Percentiles rank a stretch among this genome's conserved stretches.
phyloP scores from a whole-genome alignment of 768 basidiomycete genomes.

The Tylopilus felleus region DNA sequence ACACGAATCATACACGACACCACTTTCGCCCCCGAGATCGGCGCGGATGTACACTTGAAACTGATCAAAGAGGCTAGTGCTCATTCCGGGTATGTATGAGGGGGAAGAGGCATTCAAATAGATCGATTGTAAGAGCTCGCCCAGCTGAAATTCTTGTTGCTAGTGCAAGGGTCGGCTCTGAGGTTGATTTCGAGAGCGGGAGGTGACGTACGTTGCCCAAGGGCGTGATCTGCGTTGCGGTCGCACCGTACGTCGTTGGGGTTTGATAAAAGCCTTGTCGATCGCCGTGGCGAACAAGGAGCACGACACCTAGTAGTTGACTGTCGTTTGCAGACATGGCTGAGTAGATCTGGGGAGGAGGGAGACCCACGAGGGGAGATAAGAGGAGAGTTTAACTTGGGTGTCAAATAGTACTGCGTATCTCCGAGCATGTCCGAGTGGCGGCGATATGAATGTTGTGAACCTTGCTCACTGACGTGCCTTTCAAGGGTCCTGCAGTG shows the following conservation, averaged over 20 bases:
- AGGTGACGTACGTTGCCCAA: slow-evolving; percentile 53
- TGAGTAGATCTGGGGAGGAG: background rate
- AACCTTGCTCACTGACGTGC: background rate
- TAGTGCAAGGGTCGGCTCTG: slow-evolving; percentile 21
- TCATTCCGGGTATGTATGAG: slow-evolving; percentile 45
- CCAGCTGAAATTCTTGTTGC: slow-evolving; percentile 59
- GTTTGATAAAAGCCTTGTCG: slow-evolving; percentile 65
- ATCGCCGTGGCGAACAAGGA: slow-evolving; percentile 59
- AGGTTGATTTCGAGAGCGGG: background rate
- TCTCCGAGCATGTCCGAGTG: too few relatives aligned
- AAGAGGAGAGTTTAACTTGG: background rate
- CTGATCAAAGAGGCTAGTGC: slow-evolving; percentile 33
- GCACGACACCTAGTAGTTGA: slow-evolving; percentile 51
- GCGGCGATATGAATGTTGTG: too few relatives aligned
- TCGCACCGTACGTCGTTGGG: slow-evolving; percentile 54
- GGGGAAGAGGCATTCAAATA: slow-evolving; percentile 56
- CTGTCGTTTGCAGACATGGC: slow-evolving; percentile 20
- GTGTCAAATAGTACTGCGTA: background rate
- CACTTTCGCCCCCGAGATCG: slow-evolving; percentile 67
- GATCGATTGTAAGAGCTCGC: slow-evolving; percentile 44
- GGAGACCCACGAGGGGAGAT: background rate
- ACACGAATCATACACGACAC: slow-evolving; percentile 64
- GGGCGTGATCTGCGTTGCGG: slow-evolving; percentile 60
- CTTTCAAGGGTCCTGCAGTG: too few relatives aligned
- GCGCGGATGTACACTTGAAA: slow-evolving; percentile 50